phyloP scores from a whole-genome alignment of 768 basidiomycete genomes.

The Pleurotus giganteus region DNA sequence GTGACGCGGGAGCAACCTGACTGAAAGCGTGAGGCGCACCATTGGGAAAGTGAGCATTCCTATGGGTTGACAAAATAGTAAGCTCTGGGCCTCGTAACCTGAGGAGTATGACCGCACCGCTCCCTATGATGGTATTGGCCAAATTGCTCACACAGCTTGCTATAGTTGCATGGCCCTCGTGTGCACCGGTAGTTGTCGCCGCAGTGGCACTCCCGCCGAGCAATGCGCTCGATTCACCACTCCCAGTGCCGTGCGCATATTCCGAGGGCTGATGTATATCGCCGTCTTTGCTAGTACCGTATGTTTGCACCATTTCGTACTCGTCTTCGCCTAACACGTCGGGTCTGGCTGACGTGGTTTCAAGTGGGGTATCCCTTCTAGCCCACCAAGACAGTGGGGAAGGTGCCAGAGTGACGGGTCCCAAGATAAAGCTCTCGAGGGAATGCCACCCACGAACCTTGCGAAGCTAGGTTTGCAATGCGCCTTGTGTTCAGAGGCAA shows the following conservation, averaged over 20 bases:
- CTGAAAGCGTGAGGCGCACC: slow-evolving; percentile 37
- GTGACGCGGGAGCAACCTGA: background rate
- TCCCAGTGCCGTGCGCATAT: slow-evolving; percentile 19
- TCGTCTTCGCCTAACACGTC: slow-evolving; percentile 22
- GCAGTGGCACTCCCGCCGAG: slow-evolving; percentile 43
- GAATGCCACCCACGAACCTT: too few species aligned
- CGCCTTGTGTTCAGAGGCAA: too few species aligned
- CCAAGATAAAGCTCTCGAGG: too few species aligned
- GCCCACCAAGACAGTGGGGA: too few species aligned
- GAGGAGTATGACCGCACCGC: slow-evolving; percentile 47
- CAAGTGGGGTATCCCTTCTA: too few species aligned
- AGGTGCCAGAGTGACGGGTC: background rate
- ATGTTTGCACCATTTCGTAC: slow-evolving; percentile 69
- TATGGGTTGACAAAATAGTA: slow-evolving; percentile 23
- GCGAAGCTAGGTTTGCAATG: too few species aligned
- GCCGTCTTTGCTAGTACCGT: slow-evolving; percentile 51
- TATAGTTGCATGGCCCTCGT: slow-evolving; percentile 69
- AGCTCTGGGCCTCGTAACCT: background rate
- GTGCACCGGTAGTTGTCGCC: slow-evolving; percentile 14
- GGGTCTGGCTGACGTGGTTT: background rate
- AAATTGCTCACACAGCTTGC: slow-evolving; percentile 75
- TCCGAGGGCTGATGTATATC: slow-evolving; percentile 18
- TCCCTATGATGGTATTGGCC: slow-evolving; percentile 89
- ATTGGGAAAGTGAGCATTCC: slow-evolving; percentile 89
- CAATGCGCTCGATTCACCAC: slow-evolving; percentile 58